A percentile compares a stretch with the other conserved stretches of the same genome.
Conservation (phyloP, 441 rosid species). For the Populus trichocarpa region DNA sequence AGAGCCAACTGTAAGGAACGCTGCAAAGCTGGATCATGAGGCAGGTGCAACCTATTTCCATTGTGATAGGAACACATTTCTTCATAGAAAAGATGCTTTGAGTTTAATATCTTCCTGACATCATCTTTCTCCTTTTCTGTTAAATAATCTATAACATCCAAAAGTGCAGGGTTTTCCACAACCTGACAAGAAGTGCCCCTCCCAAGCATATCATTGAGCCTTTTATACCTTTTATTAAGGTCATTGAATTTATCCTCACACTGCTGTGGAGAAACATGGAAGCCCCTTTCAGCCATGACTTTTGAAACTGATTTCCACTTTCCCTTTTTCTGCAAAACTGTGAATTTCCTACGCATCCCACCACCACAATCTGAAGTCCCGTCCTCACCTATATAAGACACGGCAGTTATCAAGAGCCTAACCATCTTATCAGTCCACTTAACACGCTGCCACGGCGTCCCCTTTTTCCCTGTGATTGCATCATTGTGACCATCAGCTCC, state of each 20-base stretch:
- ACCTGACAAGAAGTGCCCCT: conserved; percentile 88
- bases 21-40: conserved; percentile 83
- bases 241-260: conserved; percentile 51
- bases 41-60: conserved; percentile 78
- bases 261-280: conserved; percentile 93
- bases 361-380: conserved; percentile 41
- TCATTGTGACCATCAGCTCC: conserved; percentile 61
- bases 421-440: conserved; percentile 97
- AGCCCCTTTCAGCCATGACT: conserved; percentile 81
- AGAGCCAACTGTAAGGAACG: conserved; percentile 74
- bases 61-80: conserved; percentile 98
- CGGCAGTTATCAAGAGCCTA: conserved; percentile 81
- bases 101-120: conserved; percentile 75
- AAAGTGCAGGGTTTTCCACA: conserved; percentile 77
- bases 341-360: conserved; percentile 62
- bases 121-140: conserved; percentile 84
- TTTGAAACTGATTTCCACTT: conserved; percentile 91
- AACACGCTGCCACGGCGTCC: conserved; percentile 87
- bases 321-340: conserved; percentile 78
- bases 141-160: conserved; percentile 66
- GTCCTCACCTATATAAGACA: conserved; percentile 83
- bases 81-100: conserved; percentile 88
- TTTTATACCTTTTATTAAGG: conserved; percentile 74
- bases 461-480: conserved; percentile 49
- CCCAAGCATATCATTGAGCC: conserved; percentile 86